Evolutionary conservation across 2,329 filamentous ascomycete species (phyloP), one percentile per base, ranked within the genome.

Genomic region (Cladosporium sphaerospermum): DNA sequence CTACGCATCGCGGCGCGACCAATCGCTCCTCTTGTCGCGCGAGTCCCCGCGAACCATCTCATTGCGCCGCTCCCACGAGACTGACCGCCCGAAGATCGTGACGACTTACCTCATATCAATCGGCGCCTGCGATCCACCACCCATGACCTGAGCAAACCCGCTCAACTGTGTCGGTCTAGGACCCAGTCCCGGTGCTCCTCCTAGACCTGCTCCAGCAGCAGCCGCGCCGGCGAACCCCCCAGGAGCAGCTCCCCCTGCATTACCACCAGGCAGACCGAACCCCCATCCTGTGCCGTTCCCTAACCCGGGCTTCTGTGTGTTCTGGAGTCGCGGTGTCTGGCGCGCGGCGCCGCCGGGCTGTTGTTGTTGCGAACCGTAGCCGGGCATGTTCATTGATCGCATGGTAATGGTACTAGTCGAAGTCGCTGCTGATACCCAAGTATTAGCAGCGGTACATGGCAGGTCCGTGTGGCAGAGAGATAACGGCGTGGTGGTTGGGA

Each of bases 231-330:
- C 62, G 16, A 53, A 53, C 6, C 51, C 51, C 36, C 51, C 51
- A 11, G 43, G 43, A 36, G 31, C 44, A 36, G 36, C 37, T 57
- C 75, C 77, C 48, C 75, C 76, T 64, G 78, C 74, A 14, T 40
- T 44, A 33, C 44, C 44, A 11, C 44, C 44, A 41, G 78, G 77
- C 52, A 77, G 68, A 45, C 77, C 77, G 64, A 81, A 81, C 45
- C 76, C 78, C 79, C 79, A 82, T 64, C 77, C 77, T 56, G 77
- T 73, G 62, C 75, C 76, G 61, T 72, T 76, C 49, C 78, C 79
- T 76, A 66, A 46, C 2, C 58, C 61, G 3, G 58, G 59, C 62
- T 68, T 68, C 39, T 61, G 58, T 19, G 64, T 62, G 51, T 66
- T 68, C 51, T 65, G 64, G 45, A 68, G 53, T 41, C 64, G 56